These are phyloP conservation scores for Megacollybia marginata DNA, from an alignment of 768 basidiomycete species.

Conservation along the genomic window DNA sequence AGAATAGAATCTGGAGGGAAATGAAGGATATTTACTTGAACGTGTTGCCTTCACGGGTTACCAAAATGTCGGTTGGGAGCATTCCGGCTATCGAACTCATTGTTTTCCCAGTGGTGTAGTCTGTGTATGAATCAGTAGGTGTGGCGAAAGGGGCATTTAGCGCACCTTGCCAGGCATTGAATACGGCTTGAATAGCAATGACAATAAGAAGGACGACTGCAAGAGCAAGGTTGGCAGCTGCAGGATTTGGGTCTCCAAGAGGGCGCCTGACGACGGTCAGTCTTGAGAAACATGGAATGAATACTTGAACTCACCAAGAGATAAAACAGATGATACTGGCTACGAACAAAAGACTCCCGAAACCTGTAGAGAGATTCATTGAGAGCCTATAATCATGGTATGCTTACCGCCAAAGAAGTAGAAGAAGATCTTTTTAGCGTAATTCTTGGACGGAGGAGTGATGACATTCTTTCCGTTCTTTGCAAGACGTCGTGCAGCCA, in stretches of 20 bases:
- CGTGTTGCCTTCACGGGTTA: slow-evolving; percentile 42
- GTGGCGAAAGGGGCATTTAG: no score
- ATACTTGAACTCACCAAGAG: slow-evolving; percentile 26
- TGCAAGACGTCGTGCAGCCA: slow-evolving; percentile 38
- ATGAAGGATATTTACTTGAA: slow-evolving; percentile 13
- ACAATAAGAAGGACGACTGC: slow-evolving; percentile 47
- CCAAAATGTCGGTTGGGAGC: slow-evolving; percentile 56
- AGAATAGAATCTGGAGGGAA: background rate
- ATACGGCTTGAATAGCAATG: slow-evolving; percentile 27
- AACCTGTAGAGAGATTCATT: slow-evolving; percentile 20
- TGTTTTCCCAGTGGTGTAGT: slow-evolving; percentile 36
- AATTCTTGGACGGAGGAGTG: slow-evolving; percentile 38
- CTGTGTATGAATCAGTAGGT: background rate
- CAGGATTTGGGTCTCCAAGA: slow-evolving; percentile 46
- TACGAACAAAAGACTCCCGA: background rate
- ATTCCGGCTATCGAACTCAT: slow-evolving; percentile 62
- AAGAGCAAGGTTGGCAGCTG: slow-evolving; percentile 50
- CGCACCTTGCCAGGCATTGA: slow-evolving; percentile 39
- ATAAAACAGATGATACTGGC: background rate
- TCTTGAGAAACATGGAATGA: slow-evolving; percentile 5
- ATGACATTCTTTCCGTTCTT: slow-evolving; percentile 44
- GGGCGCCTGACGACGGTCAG: slow-evolving; percentile 38
- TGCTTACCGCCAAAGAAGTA: slow-evolving; percentile 43
- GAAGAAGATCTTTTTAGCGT: slow-evolving; percentile 34
- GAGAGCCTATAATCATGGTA: slow-evolving; percentile 26